These are phyloP conservation scores for Coemansia guatemalensis DNA, from an alignment of 192 early-diverging fungal species.

Conservation along the genomic window DNA sequence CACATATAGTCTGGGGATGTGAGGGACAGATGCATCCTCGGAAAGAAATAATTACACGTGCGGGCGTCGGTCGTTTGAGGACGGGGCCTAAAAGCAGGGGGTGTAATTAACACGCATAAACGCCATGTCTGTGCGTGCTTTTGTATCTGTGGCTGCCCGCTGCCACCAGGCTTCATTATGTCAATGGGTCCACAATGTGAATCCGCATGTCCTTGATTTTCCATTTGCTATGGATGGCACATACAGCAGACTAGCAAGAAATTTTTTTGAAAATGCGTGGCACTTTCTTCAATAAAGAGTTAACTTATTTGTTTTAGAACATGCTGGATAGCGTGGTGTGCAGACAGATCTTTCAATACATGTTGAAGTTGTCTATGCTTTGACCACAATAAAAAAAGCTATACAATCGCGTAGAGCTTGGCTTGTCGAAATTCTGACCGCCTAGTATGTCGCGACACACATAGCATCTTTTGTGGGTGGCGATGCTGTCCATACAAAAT, in stretches of 20 bases:
- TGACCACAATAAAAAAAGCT: background rate
- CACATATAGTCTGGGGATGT: background rate
- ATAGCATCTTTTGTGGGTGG: background rate
- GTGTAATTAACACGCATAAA: background rate
- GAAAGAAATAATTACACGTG: background rate
- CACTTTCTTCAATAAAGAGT: background rate
- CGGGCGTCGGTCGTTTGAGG: background rate
- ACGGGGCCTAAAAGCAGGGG: background rate
- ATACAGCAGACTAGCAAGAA: background rate
- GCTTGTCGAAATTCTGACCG: background rate
- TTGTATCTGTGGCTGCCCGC: background rate
- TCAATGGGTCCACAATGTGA: background rate
- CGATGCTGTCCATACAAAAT: background rate
- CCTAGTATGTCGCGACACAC: background rate
- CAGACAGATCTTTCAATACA: background rate
- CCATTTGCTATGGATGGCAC: background rate
- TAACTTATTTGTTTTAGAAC: background rate
- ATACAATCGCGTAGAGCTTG: background rate
- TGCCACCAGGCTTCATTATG: background rate
- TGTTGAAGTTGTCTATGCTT: background rate
- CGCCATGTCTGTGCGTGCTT: background rate
- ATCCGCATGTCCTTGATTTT: background rate
- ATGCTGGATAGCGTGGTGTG: background rate
- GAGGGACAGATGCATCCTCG: background rate
- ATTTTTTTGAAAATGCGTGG: background rate